Conservation (phyloP, 106 monocot genomes). For the Apostasia shenzhenica region DNA sequence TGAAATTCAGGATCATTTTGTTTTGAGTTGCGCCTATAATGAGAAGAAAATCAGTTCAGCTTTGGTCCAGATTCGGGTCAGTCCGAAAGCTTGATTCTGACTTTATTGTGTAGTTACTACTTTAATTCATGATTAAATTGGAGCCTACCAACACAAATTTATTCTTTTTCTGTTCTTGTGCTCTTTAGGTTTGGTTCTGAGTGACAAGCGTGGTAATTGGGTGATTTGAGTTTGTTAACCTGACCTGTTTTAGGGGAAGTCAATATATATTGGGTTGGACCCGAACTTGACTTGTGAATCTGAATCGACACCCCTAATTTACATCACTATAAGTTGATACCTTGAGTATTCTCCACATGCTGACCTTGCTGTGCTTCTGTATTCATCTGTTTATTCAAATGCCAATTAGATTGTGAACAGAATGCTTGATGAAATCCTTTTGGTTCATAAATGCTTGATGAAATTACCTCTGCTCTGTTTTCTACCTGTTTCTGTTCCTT, state of each 20-base stretch:
- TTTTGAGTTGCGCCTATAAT: not conserved
- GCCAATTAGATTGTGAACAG: too few species aligned
- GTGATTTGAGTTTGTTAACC: too few species aligned
- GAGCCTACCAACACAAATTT: too few species aligned
- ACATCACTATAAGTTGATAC: not conserved
- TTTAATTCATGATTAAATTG: too few species aligned
- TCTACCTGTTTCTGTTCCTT: constrained; percentile 47
- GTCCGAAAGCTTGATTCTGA: too few species aligned
- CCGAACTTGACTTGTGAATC: not conserved
- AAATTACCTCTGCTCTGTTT: constrained; percentile 9
- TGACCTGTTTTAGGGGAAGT: too few species aligned
- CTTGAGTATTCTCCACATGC: not conserved
- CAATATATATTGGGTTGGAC: too few species aligned
- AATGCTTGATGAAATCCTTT: too few species aligned
- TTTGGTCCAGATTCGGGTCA: not conserved
- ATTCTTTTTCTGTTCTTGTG: not conserved
- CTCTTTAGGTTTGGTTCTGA: not conserved
- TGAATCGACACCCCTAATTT: not conserved
- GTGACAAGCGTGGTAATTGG: too few species aligned
- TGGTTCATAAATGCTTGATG: too few species aligned
- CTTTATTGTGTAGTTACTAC: too few species aligned
- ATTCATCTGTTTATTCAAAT: constrained; percentile 2
- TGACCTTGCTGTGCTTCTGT: not conserved
- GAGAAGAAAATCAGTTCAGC: too few species aligned
- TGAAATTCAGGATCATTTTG: not conserved